phyloP scores from a whole-genome alignment of 169 alveolate species.

The Babesia caballi region DNA sequence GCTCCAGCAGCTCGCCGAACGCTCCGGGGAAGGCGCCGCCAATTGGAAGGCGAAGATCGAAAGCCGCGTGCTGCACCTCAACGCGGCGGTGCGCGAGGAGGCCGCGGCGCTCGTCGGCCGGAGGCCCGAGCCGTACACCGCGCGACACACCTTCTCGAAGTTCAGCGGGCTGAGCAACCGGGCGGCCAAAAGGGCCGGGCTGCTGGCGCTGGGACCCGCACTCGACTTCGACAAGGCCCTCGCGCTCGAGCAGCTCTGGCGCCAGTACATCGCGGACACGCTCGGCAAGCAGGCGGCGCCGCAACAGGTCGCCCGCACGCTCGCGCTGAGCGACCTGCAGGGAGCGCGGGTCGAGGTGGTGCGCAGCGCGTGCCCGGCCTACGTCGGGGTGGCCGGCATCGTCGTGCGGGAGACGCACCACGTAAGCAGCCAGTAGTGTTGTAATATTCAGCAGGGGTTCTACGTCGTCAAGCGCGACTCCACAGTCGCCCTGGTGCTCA shows the following conservation, averaged over 20 bases:
- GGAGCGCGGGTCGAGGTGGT: slow-evolving; percentile 48
- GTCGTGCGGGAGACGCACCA: slow-evolving; percentile 55
- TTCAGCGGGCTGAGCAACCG: slow-evolving; percentile 51
- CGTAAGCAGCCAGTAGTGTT: not conserved
- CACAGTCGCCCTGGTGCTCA: slow-evolving; percentile 34
- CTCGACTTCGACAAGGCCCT: slow-evolving; percentile 35
- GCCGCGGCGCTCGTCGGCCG: slow-evolving; percentile 17
- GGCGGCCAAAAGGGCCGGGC: slow-evolving; percentile 31
- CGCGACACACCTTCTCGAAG: slow-evolving; percentile 28
- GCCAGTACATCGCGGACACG: slow-evolving; percentile 33
- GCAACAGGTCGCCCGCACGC: slow-evolving; percentile 17
- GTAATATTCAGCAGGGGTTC: slow-evolving; percentile 21
- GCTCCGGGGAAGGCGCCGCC: slow-evolving; percentile 28
- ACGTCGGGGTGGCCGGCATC: slow-evolving; percentile 54
- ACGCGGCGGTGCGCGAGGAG: slow-evolving; percentile 22
- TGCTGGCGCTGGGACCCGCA: not conserved
- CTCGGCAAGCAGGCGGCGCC: slow-evolving; percentile 32
- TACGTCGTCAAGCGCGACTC: slow-evolving; percentile 25
- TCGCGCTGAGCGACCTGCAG: slow-evolving; percentile 57
- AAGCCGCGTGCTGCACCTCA: slow-evolving; percentile 47
- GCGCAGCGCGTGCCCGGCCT: slow-evolving; percentile 40
- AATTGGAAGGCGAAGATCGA: slow-evolving; percentile 52
- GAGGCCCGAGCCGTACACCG: slow-evolving; percentile 7
- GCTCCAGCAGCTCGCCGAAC: slow-evolving; percentile 25
- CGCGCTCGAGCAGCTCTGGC: slow-evolving; percentile 46